Evolutionary conservation across 1,139 yeast species (phyloP).

Genomic region (Blastobotrys arbuscula): DNA sequence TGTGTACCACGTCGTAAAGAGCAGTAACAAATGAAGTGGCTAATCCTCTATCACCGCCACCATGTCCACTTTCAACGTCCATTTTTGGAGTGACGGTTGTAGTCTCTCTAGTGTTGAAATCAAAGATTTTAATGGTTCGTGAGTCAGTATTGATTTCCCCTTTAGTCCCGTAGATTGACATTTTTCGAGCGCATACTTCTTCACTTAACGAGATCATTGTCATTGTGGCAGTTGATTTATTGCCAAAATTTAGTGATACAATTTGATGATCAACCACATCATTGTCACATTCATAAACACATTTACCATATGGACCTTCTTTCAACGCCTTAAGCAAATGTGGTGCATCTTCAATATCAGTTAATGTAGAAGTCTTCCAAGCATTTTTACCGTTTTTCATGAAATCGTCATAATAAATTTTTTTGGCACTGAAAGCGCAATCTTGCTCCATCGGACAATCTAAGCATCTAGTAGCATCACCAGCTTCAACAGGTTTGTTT

Average conservation of each 20-base stretch:
- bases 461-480: conserved; percentile 21
- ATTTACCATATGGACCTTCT: conserved; percentile 25
- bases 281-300: conserved; percentile 27
- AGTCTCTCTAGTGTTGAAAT: conserved; percentile 22
- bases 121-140: conserved; percentile 22
- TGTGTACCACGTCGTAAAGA: conserved; percentile 18
- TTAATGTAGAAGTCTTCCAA: conserved; percentile 18
- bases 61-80: conserved; percentile 26
- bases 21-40: conserved; percentile 27
- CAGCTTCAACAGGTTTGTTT: conserved; percentile 26
- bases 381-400: conserved; percentile 15
- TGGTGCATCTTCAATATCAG: conserved; percentile 26
- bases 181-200: conserved; percentile 26
- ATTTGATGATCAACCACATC: conserved; percentile 29
- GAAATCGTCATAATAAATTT: conserved; percentile 23
- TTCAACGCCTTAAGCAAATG: conserved; percentile 22
- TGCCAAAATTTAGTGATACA: conserved; percentile 26
- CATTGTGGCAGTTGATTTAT: conserved; percentile 26
- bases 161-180: conserved; percentile 25
- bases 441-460: conserved; percentile 22
- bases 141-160: conserved; percentile 28
- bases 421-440: conserved; percentile 27
- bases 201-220: conserved; percentile 28
- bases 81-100: conserved; percentile 15
- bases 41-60: conserved; percentile 29